These are phyloP conservation scores for Xylaria polymorpha DNA, from an alignment of 2,329 filamentous ascomycete species.

Conservation along the genomic window DNA sequence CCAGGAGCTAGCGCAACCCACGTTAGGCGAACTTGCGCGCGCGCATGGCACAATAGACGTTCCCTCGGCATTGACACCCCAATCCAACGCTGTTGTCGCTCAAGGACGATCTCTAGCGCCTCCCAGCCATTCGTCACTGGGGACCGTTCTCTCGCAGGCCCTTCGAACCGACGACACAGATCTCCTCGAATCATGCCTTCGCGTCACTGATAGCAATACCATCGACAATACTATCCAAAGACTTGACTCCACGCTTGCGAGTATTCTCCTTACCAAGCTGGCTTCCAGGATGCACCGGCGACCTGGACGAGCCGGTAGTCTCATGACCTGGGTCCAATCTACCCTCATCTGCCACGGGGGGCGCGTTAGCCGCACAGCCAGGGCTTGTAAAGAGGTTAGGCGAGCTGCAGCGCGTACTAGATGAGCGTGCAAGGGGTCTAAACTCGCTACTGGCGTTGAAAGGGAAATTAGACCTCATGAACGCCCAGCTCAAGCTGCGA, in stretches of 20 bases:
- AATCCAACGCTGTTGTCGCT: conserved; percentile 56
- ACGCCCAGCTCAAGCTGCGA: conserved; percentile 86
- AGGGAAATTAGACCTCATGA: conserved; percentile 94
- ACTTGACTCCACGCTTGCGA: conserved; percentile 85
- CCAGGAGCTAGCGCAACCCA: conserved; percentile 67
- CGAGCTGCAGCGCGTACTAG: conserved; percentile 85
- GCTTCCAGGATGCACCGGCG: conserved; percentile 87
- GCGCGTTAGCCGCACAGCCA: conserved; percentile 87
- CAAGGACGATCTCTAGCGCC: conserved; percentile 64
- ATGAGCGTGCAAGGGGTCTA: conserved; percentile 85
- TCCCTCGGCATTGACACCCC: conserved; percentile 65
- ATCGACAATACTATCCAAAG: conserved; percentile 91
- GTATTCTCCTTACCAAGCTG: conserved; percentile 81
- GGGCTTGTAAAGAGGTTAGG: conserved; percentile 82
- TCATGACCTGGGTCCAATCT: conserved; percentile 98
- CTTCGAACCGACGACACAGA: conserved; percentile 90
- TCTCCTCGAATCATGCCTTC: conserved; percentile 92
- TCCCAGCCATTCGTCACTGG: conserved; percentile 82
- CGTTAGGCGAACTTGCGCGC: conserved; percentile 88
- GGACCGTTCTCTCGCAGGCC: conserved; percentile 92
- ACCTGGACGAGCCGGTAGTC: conserved; percentile 86
- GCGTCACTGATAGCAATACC: conserved; percentile 78
- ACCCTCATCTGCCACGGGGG: conserved; percentile 92
- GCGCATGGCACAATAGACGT: conserved; percentile 83
- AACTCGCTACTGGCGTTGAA: conserved; percentile 87